Conservation (phyloP, 495 filamentous ascomycete genomes). For the Penicillium antarcticum region DNA sequence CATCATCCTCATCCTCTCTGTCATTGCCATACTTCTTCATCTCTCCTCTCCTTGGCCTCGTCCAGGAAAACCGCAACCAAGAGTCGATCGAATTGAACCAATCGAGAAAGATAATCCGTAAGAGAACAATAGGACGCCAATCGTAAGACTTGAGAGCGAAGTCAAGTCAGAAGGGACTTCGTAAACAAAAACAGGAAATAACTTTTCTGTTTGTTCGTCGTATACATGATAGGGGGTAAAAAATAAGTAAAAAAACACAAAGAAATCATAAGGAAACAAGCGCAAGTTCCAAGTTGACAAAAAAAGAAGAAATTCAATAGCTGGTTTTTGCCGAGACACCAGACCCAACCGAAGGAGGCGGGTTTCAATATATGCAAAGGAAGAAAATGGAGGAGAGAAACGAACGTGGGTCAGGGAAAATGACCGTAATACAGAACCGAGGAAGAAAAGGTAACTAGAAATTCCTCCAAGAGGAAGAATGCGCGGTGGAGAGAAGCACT, state of each 20-base stretch:
- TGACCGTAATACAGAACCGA: slow-evolving; percentile 33
- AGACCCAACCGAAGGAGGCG: slow-evolving; percentile 12
- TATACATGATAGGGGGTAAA: slow-evolving; percentile 38
- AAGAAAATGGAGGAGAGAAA: slow-evolving; percentile 27
- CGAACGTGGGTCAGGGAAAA: slow-evolving; percentile 21
- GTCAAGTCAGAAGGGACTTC: slow-evolving; percentile 24
- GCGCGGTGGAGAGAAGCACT: slow-evolving; percentile 20
- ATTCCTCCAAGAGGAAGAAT: slow-evolving; percentile 17
- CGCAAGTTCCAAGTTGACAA: slow-evolving; percentile 7
- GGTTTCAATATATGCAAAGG: slow-evolving; percentile 44
- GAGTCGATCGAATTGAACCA: slow-evolving; percentile 24
- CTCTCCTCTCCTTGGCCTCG: slow-evolving; percentile 22
- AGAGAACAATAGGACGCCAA: slow-evolving; percentile 44
- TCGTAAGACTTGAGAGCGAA: slow-evolving; percentile 37
- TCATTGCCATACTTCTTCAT: slow-evolving; percentile 16
- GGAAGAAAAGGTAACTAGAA: slow-evolving; percentile 23
- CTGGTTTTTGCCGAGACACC: slow-evolving; percentile 1
- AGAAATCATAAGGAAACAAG: slow-evolving; percentile 1
- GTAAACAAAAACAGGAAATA: slow-evolving; percentile 25
- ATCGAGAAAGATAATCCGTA: slow-evolving; percentile 30
- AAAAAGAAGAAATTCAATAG: slow-evolving; percentile 5
- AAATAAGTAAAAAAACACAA: slow-evolving; percentile 10
- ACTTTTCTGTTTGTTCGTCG: slow-evolving; percentile 42
- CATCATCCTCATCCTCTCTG: slow-evolving; percentile 12
- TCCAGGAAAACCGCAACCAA: slow-evolving; percentile 29